These are phyloP conservation scores for Pistacia integerrima DNA, from an alignment of 345 rosid species.

Conservation along the genomic window DNA sequence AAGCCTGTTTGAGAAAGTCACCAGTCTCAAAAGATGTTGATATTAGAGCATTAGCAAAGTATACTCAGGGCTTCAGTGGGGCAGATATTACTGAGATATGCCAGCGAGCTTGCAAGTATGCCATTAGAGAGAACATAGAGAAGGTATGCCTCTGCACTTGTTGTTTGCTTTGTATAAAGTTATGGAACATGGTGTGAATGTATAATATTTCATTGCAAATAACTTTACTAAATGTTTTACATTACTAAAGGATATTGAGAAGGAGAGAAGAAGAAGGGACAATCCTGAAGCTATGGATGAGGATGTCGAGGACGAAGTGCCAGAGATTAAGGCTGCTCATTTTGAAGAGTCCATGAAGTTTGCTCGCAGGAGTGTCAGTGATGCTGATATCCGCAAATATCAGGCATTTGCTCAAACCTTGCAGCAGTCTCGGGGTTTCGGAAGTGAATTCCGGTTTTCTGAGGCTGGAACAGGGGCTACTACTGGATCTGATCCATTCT, in stretches of 20 bases:
- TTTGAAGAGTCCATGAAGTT: conserved; percentile 59
- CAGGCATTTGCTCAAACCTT: conserved; percentile 49
- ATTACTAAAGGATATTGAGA: conserved; percentile 47
- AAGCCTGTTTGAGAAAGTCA: conserved; percentile 60
- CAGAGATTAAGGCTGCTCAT: conserved; percentile 54
- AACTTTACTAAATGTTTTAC: conserved; percentile 1
- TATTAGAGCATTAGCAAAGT: conserved; percentile 60
- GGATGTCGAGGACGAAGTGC: conserved; percentile 53
- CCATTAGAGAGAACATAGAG: conserved; percentile 71
- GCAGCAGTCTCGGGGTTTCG: conserved; percentile 51
- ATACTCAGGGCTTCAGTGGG: conserved; percentile 67
- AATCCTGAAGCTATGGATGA: conserved; percentile 59
- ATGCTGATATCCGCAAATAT: conserved; percentile 50
- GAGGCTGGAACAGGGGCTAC: conserved; percentile 19
- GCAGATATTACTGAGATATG: conserved; percentile 73
- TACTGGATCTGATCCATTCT: conserved; percentile 37
- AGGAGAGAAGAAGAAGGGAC: conserved; percentile 35
- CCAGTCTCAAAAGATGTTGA: conserved; percentile 62
- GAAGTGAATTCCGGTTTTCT: conserved; percentile 44
- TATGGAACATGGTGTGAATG: neutral
- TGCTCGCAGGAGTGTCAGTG: conserved; percentile 50
- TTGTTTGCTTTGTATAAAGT: neutral
- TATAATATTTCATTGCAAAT: neutral
- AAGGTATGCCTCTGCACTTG: conserved; percentile 38
- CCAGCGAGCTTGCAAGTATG: conserved; percentile 70